A percentile compares a stretch with the other conserved stretches of the same genome.
These are phyloP conservation scores for Corymbia calophylla DNA, from an alignment of 441 rosid genomes.

Conservation along the genomic window DNA sequence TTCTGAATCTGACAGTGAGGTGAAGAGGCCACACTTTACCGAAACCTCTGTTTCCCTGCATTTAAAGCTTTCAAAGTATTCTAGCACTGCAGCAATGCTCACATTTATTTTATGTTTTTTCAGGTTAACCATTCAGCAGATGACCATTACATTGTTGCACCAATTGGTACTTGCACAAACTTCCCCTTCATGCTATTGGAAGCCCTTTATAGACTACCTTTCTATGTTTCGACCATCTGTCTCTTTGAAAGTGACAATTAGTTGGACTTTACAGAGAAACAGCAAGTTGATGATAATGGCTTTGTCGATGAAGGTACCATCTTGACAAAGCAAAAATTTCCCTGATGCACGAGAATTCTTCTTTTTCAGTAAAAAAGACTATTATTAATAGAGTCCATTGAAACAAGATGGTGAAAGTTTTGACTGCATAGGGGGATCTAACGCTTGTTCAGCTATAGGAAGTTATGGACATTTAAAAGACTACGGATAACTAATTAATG, in stretches of 20 bases:
- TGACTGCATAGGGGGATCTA: neutral
- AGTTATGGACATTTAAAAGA: neutral
- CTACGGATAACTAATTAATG: neutral
- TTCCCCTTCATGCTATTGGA: neutral
- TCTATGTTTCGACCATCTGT: neutral
- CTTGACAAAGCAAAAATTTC: neutral
- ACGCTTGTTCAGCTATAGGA: neutral
- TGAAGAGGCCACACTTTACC: conserved; percentile 8
- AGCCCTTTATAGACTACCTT: neutral
- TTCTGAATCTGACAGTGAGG: conserved; percentile 83
- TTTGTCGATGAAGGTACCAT: conserved; percentile 58
- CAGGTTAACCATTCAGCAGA: conserved; percentile 66
- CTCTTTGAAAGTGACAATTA: conserved; percentile 6
- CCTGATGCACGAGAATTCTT: neutral
- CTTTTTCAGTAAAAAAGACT: neutral
- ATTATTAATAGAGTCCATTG: neutral
- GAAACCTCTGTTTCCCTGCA: neutral
- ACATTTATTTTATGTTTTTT: conserved; percentile 7
- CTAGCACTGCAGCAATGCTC: neutral
- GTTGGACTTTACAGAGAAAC: conserved; percentile 42
- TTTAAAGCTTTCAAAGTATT: neutral
- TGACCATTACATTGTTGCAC: conserved; percentile 43
- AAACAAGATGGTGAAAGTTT: neutral
- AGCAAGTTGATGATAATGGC: conserved; percentile 39
- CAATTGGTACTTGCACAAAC: conserved; percentile 46